These are phyloP conservation scores for Teunomyces pallodes DNA, from an alignment of 805 yeast genomes.

Conservation along the genomic window DNA sequence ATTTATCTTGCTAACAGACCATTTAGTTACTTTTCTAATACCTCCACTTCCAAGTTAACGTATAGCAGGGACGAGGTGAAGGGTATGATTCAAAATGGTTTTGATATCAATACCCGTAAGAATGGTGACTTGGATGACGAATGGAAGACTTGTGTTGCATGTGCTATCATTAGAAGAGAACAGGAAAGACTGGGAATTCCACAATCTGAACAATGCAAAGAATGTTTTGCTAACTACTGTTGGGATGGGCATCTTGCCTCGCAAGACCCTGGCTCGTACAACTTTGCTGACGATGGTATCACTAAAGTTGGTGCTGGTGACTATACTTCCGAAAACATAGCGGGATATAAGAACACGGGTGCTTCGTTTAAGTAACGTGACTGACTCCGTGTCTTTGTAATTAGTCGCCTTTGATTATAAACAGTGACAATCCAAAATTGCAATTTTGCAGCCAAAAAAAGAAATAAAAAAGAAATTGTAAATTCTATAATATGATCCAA, in stretches of 20 bases:
- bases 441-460: not conserved
- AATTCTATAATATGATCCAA: conserved; percentile 2
- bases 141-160: conserved; percentile 73
- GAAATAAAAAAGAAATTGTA: not conserved
- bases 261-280: conserved; percentile 8
- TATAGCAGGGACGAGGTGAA: conserved; percentile 56
- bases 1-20: conserved; percentile 77
- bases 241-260: conserved; percentile 54
- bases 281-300: conserved; percentile 10
- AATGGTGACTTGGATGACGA: conserved; percentile 65
- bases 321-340: conserved; percentile 7
- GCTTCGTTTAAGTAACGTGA: not conserved
- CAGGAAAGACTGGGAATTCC: conserved; percentile 62
- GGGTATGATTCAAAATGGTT: conserved; percentile 69
- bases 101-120: conserved; percentile 60
- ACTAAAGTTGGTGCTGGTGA: conserved; percentile 5
- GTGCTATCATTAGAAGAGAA: conserved; percentile 77
- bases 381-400: no score
- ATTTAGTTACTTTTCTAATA: conserved; percentile 61
- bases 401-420: not conserved
- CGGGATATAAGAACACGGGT: conserved; percentile 8
- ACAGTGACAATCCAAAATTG: no score
- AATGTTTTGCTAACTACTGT: conserved; percentile 71
- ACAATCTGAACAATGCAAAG: conserved; percentile 63
- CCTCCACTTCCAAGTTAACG: conserved; percentile 65